Evolutionary conservation across 352 stramenopile species (phyloP).

Genomic region (Phytophthora meadii): DNA sequence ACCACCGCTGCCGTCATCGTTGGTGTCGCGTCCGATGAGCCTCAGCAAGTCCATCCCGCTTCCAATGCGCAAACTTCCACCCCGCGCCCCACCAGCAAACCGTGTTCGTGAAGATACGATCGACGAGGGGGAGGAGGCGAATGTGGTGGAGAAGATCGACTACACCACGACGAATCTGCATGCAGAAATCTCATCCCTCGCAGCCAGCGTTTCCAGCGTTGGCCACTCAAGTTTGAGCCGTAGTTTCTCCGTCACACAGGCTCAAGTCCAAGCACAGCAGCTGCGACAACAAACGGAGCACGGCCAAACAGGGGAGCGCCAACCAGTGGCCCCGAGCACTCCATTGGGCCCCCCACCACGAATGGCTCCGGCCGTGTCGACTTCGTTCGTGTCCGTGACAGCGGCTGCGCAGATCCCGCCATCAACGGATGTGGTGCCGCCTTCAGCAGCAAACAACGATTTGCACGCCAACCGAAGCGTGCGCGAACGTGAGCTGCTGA

Average conservation of each 20-base stretch:
- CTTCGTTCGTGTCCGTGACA: conserved; percentile 55
- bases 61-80: conserved; percentile 43
- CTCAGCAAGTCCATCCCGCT: conserved; percentile 86
- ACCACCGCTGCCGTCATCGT: conserved; percentile 63
- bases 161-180: conserved; percentile 79
- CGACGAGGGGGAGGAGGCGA: conserved; percentile 55
- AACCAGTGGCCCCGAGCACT: conserved; percentile 20
- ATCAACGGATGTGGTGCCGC: conserved; percentile 51
- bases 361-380: conserved; percentile 28
- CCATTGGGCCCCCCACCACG: conserved; percentile 30
- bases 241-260: conserved; percentile 72
- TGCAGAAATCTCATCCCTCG: conserved; percentile 84
- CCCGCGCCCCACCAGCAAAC: conserved; percentile 27
- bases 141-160: conserved; percentile 71
- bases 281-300: conserved; percentile 19
- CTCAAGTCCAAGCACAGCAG: conserved; percentile 37
- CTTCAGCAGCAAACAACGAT: conserved; percentile 47
- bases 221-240: conserved; percentile 76
- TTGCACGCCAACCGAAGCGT: conserved; percentile 81
- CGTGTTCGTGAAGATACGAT: conserved; percentile 35
- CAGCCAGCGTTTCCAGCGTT: conserved; percentile 78
- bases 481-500: conserved; percentile 83
- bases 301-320: conserved; percentile 17
- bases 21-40: conserved; percentile 72
- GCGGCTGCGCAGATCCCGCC: conserved; percentile 36